A percentile compares a stretch with the other conserved stretches of the same genome.
Conservation (phyloP, 2,329 filamentous ascomycete genomes). For the Xylaria sp. region DNA sequence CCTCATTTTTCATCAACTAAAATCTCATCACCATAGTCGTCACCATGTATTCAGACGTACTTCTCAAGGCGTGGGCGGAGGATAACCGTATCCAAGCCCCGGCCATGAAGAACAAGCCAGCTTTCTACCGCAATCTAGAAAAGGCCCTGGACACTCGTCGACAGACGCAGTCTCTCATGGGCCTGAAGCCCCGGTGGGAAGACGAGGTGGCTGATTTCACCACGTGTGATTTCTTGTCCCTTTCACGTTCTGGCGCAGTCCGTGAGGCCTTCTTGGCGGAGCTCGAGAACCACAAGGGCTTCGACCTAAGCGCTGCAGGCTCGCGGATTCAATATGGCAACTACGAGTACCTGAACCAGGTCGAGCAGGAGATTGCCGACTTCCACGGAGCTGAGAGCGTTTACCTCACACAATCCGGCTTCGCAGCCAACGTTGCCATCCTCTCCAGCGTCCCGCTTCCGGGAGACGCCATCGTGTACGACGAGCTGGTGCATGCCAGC, state of each 20-base stretch:
- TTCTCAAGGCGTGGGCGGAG: too few species aligned
- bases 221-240: too few species aligned
- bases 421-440: conserved; percentile 58
- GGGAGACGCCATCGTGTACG: conserved; percentile 65
- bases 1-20: too few species aligned
- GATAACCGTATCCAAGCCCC: too few species aligned
- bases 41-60: too few species aligned
- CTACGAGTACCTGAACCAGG: conserved; percentile 60
- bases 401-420: conserved; percentile 65
- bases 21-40: too few species aligned
- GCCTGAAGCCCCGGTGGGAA: too few species aligned
- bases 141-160: conserved; percentile 39
- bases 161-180: not conserved
- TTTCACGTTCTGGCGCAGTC: too few species aligned
- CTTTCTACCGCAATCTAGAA: conserved; percentile 41
- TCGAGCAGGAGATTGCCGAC: conserved; percentile 59
- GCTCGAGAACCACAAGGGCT: conserved; percentile 43
- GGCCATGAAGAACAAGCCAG: not conserved
- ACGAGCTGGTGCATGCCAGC: conserved; percentile 71
- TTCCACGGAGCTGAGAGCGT: conserved; percentile 65
- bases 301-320: conserved; percentile 57
- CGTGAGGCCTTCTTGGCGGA: conserved; percentile 58
- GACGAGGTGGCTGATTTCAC: too few species aligned
- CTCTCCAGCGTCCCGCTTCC: conserved; percentile 55
- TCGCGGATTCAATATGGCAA: conserved; percentile 71